Conservation (phyloP, 2,329 filamentous ascomycete genomes). For the Neophaeococcomyces mojaviensis region DNA sequence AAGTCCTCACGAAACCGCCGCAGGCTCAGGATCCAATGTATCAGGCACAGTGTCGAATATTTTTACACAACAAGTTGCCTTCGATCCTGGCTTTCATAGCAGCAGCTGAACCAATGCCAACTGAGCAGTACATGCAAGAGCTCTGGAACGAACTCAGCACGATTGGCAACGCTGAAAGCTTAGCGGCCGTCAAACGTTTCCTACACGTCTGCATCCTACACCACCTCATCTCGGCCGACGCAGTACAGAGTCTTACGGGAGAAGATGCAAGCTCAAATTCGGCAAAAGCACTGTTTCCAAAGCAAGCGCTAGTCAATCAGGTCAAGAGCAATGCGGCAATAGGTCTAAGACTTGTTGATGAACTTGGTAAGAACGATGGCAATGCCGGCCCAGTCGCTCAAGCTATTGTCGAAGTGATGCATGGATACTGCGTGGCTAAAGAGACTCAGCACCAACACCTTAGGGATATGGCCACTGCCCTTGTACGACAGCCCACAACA, state of each 20-base stretch:
- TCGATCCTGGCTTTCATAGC: slow-evolving; percentile 52
- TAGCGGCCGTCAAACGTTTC: slow-evolving; percentile 71
- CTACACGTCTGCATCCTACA: slow-evolving; percentile 86
- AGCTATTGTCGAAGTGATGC: slow-evolving; percentile 64
- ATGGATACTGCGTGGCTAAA: slow-evolving; percentile 50
- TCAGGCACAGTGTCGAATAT: slow-evolving; percentile 63
- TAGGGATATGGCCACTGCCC: slow-evolving; percentile 51
- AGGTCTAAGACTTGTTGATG: slow-evolving; percentile 67
- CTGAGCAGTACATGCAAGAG: slow-evolving; percentile 59
- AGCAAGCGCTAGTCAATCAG: slow-evolving; percentile 69
- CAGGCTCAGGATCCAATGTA: slow-evolving; percentile 55
- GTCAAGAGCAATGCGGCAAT: slow-evolving; percentile 70
- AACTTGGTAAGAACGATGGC: slow-evolving; percentile 83
- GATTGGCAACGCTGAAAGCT: slow-evolving; percentile 38
- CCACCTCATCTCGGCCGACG: slow-evolving; percentile 68
- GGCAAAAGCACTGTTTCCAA: slow-evolving; percentile 63
- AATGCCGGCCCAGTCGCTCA: slow-evolving; percentile 81
- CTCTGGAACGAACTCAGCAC: slow-evolving; percentile 49
- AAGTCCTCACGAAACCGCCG: slow-evolving; percentile 50
- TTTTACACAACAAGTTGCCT: slow-evolving; percentile 69
- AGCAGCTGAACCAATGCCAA: slow-evolving; percentile 49
- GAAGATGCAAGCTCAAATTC: slow-evolving; percentile 69
- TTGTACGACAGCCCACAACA: slow-evolving; percentile 48
- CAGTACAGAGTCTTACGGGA: slow-evolving; percentile 71
- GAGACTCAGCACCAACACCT: slow-evolving; percentile 51